These are phyloP conservation scores for Rickenella mellea DNA, from an alignment of 768 basidiomycete genomes.

Conservation along the genomic window DNA sequence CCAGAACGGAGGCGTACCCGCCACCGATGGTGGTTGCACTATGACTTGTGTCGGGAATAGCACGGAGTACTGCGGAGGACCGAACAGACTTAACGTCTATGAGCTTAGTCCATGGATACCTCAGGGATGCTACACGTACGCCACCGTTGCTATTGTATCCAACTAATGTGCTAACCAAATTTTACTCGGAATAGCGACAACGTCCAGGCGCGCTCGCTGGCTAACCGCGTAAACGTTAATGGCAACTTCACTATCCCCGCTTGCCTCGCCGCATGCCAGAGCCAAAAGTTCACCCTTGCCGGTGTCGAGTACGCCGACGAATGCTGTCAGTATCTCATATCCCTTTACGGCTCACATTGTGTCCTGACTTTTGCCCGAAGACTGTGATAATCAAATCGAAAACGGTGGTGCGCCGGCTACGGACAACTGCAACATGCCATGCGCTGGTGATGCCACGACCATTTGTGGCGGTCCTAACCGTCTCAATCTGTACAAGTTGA, in stretches of 20 bases:
- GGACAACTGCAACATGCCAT: slow-evolving; percentile 52
- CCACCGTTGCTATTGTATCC: not conserved
- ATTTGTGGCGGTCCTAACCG: slow-evolving; percentile 50
- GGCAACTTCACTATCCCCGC: slow-evolving; percentile 41
- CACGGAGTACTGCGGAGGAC: slow-evolving; percentile 66
- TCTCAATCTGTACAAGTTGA: slow-evolving; percentile 58
- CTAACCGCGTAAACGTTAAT: slow-evolving; percentile 11
- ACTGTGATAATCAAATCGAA: slow-evolving; percentile 5
- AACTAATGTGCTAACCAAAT: not conserved
- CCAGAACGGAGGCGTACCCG: slow-evolving; percentile 32
- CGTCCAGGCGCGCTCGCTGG: not conserved
- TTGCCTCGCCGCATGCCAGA: slow-evolving; percentile 55
- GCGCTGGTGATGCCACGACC: slow-evolving; percentile 48
- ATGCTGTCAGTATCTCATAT: slow-evolving; percentile 31
- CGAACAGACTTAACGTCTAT: slow-evolving; percentile 55
- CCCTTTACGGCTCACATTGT: slow-evolving; percentile 14
- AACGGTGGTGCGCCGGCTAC: no score
- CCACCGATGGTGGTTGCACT: slow-evolving; percentile 48
- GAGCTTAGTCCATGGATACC: slow-evolving; percentile 53
- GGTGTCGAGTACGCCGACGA: slow-evolving; percentile 35
- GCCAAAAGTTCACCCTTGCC: slow-evolving; percentile 31
- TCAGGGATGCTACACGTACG: slow-evolving; percentile 54
- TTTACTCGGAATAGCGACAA: not conserved
- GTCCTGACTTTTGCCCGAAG: slow-evolving; percentile 2
- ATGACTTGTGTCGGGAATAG: slow-evolving; percentile 58